A percentile compares a stretch with the other conserved stretches of the same genome.
Evolutionary conservation across 2,329 filamentous ascomycete genomes (phyloP).

Genomic region (Alternaria infectoria): DNA sequence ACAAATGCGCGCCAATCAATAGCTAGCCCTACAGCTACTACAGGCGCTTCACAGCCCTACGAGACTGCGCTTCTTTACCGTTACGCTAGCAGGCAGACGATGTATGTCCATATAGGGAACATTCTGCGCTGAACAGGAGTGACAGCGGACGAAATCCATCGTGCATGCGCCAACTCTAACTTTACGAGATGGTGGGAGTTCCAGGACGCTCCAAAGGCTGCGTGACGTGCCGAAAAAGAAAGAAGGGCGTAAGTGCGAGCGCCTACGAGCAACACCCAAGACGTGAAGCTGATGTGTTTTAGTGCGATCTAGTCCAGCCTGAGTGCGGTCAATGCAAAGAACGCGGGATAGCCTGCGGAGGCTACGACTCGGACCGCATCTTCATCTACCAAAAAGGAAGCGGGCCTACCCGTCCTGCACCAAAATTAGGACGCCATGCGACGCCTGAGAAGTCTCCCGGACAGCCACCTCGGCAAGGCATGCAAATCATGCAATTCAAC

Average conservation of each 20-base stretch:
- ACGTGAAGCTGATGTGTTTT: neutral
- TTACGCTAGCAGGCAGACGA: constrained; percentile 1
- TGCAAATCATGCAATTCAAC: constrained; percentile 2
- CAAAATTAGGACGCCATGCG: neutral
- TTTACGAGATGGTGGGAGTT: constrained; percentile 28
- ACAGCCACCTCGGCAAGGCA: constrained; percentile 3
- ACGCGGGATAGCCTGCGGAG: constrained; percentile 65
- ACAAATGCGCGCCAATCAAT: constrained; percentile 6
- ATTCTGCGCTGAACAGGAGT: constrained; percentile 22
- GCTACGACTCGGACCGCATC: constrained; percentile 67
- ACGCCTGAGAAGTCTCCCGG: neutral
- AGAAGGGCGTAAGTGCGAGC: constrained; percentile 61
- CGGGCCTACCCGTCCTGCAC: neutral
- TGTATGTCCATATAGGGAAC: constrained; percentile 17
- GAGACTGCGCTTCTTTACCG: neutral
- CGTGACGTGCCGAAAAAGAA: constrained; percentile 46
- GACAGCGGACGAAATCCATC: neutral
- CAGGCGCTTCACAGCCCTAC: neutral
- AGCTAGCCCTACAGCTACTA: neutral
- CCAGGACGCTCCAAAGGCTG: constrained; percentile 44
- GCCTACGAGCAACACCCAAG: neutral
- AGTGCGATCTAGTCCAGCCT: constrained; percentile 69
- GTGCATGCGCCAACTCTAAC: neutral
- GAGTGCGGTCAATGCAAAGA: constrained; percentile 66
- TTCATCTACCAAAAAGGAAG: constrained; percentile 57